phyloP scores from a whole-genome alignment of 176 grass and related monocot genomes.

The Cenchrus purpureus region DNA sequence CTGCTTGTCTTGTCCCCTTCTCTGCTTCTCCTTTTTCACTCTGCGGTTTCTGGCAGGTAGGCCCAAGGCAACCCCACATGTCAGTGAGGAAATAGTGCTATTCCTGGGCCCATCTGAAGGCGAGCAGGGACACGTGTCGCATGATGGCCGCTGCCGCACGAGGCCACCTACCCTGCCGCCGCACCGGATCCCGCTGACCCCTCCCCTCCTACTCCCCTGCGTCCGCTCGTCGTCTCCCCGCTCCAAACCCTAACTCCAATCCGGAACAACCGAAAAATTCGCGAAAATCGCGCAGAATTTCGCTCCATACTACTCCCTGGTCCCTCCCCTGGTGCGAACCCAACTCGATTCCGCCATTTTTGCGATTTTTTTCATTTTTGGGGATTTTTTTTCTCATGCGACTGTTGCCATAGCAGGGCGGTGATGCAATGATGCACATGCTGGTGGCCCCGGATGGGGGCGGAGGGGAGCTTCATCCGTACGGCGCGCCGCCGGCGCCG shows the following conservation, averaged over 20 bases:
- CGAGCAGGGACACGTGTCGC: slow-evolving; percentile 25
- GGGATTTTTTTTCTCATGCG: slow-evolving; percentile 10
- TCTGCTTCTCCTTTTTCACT: slow-evolving; percentile 6
- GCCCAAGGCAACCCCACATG: neutral
- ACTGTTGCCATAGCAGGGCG: slow-evolving; percentile 40
- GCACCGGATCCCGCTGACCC: slow-evolving; percentile 50
- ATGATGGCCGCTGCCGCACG: slow-evolving; percentile 3
- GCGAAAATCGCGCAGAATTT: slow-evolving; percentile 32
- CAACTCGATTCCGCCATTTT: slow-evolving; percentile 9
- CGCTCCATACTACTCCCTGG: neutral
- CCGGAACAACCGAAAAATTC: slow-evolving; percentile 1
- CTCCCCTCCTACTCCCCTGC: slow-evolving; percentile 7
- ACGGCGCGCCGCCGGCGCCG: neutral
- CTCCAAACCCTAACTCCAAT: slow-evolving; percentile 62
- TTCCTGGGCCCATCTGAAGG: neutral
- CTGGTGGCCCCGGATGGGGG: slow-evolving; percentile 55
- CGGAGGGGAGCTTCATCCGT: slow-evolving; percentile 51
- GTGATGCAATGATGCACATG: slow-evolving; percentile 74
- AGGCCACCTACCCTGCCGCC: slow-evolving; percentile 22
- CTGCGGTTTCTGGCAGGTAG: slow-evolving; percentile 2
- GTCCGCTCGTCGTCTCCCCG: slow-evolving; percentile 21
- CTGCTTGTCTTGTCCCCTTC: neutral
- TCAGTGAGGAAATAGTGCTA: neutral
- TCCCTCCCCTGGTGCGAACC: neutral
- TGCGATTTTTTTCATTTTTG: neutral